phyloP scores from a whole-genome alignment of 2,329 filamentous ascomycete genomes.

The Ilyonectria sp. region DNA sequence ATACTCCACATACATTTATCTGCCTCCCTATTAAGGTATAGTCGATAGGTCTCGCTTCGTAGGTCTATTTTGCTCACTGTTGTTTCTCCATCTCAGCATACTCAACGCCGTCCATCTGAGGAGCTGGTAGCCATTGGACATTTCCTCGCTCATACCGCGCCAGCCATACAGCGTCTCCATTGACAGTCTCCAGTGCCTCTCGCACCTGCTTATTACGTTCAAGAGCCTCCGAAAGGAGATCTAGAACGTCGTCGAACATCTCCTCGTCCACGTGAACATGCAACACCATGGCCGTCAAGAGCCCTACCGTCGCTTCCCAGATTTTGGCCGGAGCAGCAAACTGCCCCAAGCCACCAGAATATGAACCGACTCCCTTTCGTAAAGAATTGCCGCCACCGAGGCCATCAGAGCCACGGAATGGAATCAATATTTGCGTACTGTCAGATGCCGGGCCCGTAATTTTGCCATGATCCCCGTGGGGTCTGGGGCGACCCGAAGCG shows the following conservation, averaged over 20 bases:
- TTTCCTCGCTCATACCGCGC: constrained; percentile 65
- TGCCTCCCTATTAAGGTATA: constrained; percentile 31
- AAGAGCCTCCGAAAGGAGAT: constrained; percentile 69
- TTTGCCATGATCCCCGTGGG: constrained; percentile 40
- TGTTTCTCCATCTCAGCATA: constrained; percentile 54
- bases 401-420: constrained; percentile 46
- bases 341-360: constrained; percentile 60
- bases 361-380: constrained; percentile 23
- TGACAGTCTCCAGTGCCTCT: constrained; percentile 73
- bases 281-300: constrained; percentile 74
- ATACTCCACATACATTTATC: constrained; percentile 24
- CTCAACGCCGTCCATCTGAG: constrained; percentile 59
- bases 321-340: constrained; percentile 75
- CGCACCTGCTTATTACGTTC: constrained; percentile 64
- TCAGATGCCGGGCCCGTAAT: constrained; percentile 35
- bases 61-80: constrained; percentile 23
- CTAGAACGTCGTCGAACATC: constrained; percentile 80
- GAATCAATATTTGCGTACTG: constrained; percentile 52
- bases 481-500: constrained; percentile 24
- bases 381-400: constrained; percentile 35
- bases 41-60: constrained; percentile 14
- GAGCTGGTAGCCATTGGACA: constrained; percentile 54
- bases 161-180: constrained; percentile 85
- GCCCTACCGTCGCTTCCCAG: constrained; percentile 73
- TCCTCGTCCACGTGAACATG: constrained; percentile 77